Evolutionary conservation across 164 flowering plant genomes (phyloP), one percentile per base, ranked within the genome.

Genomic region (Magnolia changhungtana): DNA sequence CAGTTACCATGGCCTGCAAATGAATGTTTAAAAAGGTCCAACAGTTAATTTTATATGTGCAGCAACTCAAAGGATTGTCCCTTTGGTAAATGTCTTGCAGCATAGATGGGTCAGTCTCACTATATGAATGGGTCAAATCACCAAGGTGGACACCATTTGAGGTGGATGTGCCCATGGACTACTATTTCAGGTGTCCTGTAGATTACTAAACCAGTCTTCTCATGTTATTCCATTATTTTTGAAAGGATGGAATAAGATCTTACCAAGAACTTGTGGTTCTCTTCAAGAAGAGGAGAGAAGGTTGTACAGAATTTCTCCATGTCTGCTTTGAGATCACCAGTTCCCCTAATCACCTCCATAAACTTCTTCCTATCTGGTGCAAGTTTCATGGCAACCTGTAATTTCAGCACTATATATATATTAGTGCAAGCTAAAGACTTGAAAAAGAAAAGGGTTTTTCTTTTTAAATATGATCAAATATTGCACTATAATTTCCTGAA

Each of bases 291-390:
- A 21, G 94, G 97, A 68, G 93, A 52, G 74, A 93, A 95, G 24
- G 79, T 79, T 1, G 85, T 64, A 78, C 91, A 87, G 79, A 95
- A 95, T 70, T 85, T 83, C 74, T 87, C 90, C 80, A 95, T 95
- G 78, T 96, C 98, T 58, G 85, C 84, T 74, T 82, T 78, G 55
- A 89, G 65, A 75, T 93, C 89, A 50, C 89, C 96, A 18, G 79
- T 71, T 24, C 89, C 88, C 8, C 89, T 87, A 52, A 96, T 63
- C 21, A 94, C 93, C 8, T 90, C 92, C 91, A 90, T 89, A 82
- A 96, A 96, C 83, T 91, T 96, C 82, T 89, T 94, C 87, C 98
- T 92, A 77, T 94, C 98, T 10, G 99, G 99, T 67, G 94, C 99
- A 79, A 96, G 91, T 88, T 96, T 96, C 86, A 92, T 85, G 50